Percentiles rank a stretch among this genome's conserved stretches.
These are phyloP conservation scores for Chalciporus sphaerocephalus DNA, from an alignment of 768 basidiomycete genomes.

Conservation along the genomic window DNA sequence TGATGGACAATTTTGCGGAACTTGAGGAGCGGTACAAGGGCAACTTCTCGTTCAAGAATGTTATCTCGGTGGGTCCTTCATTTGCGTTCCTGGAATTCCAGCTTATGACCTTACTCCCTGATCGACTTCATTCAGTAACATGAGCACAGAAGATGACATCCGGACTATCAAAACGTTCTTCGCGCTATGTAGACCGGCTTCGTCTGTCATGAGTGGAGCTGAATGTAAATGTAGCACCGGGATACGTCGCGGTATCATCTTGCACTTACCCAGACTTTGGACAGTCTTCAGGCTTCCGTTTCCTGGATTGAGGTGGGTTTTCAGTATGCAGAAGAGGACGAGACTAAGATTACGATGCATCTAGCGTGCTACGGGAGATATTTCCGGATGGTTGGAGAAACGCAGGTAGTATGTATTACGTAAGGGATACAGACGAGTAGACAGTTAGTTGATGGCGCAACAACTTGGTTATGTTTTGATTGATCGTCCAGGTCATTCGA, in stretches of 20 bases:
- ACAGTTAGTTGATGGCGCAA: no score
- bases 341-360: conserved; percentile 1
- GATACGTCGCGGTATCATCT: conserved; percentile 67
- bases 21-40: conserved; percentile 67
- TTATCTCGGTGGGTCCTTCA: conserved; percentile 46
- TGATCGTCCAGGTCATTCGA: no score
- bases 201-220: neutral
- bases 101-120: conserved; percentile 13
- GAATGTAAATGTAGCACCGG: conserved; percentile 42
- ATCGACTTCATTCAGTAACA: conserved; percentile 37
- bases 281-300: conserved; percentile 56
- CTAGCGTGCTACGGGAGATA: conserved; percentile 61
- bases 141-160: conserved; percentile 69
- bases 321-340: neutral
- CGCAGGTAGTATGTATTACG: conserved; percentile 18
- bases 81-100: neutral
- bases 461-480: no score
- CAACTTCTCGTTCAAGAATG: conserved; percentile 52
- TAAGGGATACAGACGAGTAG: conserved; percentile 10
- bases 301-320: conserved; percentile 57
- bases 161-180: conserved; percentile 67
- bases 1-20: conserved; percentile 55
- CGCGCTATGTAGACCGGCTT: conserved; percentile 44
- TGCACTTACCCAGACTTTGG: conserved; percentile 61
- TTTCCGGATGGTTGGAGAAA: conserved; percentile 48